Evolutionary conservation across 306 rosid genomes (phyloP).

Genomic region (Fagus crenata): DNA sequence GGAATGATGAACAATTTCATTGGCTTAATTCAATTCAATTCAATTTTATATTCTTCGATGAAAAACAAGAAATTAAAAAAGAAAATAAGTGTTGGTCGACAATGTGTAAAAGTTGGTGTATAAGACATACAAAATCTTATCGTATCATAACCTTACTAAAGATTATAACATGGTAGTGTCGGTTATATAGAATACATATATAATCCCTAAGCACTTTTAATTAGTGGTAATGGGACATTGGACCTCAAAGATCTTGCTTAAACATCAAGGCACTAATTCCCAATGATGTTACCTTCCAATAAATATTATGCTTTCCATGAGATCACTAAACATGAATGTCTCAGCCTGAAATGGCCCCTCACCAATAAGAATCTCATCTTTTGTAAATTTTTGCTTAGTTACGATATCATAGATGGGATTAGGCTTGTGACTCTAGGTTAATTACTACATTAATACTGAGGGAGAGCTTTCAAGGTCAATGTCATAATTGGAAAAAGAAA

Average conservation of each 20-base stretch:
- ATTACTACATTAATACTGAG: background rate
- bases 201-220: slow-evolving; percentile 22
- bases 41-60: background rate
- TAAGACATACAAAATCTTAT: slow-evolving; percentile 33
- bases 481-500: slow-evolving; percentile 12
- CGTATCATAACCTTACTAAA: slow-evolving; percentile 18
- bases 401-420: background rate
- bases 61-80: background rate
- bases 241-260: slow-evolving; percentile 30
- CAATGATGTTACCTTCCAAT: slow-evolving; percentile 38
- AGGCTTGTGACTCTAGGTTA: background rate
- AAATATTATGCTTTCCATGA: slow-evolving; percentile 21
- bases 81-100: slow-evolving; percentile 22
- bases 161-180: slow-evolving; percentile 19
- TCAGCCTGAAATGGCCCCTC: slow-evolving; percentile 17
- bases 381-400: background rate
- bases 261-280: slow-evolving; percentile 28
- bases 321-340: slow-evolving; percentile 41
- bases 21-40: background rate
- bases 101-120: slow-evolving; percentile 16
- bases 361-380: slow-evolving; percentile 15
- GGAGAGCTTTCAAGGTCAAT: slow-evolving; percentile 22
- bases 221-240: slow-evolving; percentile 10
- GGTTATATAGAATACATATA: slow-evolving; percentile 13
- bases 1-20: background rate